phyloP scores from a whole-genome alignment of 768 basidiomycete genomes.

The Tulasnella sp. region DNA sequence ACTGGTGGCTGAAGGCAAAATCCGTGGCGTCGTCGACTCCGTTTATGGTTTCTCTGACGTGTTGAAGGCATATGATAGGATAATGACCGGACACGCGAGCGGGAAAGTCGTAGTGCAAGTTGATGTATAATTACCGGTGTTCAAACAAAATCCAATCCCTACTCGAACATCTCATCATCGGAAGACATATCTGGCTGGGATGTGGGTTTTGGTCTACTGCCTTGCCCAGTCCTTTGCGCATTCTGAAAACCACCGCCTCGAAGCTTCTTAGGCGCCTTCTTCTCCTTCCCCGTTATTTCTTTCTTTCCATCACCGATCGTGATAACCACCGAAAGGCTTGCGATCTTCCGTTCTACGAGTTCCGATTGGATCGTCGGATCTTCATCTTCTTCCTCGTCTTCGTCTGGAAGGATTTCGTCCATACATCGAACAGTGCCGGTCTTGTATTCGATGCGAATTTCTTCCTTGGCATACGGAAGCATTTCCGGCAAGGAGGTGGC shows the following conservation, averaged over 20 bases:
- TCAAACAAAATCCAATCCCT: neutral
- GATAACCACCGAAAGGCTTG: neutral
- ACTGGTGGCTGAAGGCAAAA: constrained; percentile 28
- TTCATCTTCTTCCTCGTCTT: constrained; percentile 38
- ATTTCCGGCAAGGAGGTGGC: constrained; percentile 61
- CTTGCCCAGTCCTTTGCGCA: neutral
- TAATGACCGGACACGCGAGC: constrained; percentile 47
- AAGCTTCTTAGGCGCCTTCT: neutral
- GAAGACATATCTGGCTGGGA: neutral
- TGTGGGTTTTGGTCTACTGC: neutral
- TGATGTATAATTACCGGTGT: neutral
- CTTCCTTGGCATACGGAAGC: constrained; percentile 56
- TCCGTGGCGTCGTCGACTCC: constrained; percentile 54
- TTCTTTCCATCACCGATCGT: neutral
- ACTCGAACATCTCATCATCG: neutral
- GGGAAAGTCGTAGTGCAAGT: constrained; percentile 58
- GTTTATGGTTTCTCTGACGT: constrained; percentile 49
- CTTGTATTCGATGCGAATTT: constrained; percentile 52
- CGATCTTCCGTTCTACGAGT: neutral
- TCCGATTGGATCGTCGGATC: neutral
- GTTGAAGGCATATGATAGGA: constrained; percentile 52
- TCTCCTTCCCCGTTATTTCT: neutral
- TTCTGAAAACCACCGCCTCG: neutral
- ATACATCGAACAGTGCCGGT: constrained; percentile 67
- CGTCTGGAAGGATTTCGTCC: constrained; percentile 75